Conservation (phyloP, 176 grass and related monocot genomes). For the Alopecurus myosuroides region DNA sequence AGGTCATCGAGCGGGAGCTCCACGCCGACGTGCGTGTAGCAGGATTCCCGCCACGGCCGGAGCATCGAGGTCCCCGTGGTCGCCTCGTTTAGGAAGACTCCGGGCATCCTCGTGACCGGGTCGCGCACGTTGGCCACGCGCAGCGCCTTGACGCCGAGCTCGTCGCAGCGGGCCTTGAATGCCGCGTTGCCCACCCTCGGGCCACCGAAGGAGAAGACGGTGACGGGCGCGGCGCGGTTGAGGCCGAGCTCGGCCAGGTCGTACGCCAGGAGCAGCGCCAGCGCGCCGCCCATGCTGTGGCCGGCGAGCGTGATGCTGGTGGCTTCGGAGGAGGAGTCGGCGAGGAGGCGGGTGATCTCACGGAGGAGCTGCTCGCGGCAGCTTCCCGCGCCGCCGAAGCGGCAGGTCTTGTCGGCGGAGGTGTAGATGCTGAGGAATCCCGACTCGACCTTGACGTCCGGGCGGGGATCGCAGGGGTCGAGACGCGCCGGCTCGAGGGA, state of each 20-base stretch:
- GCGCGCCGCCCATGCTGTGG: slow-evolving; percentile 89
- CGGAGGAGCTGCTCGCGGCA: slow-evolving; percentile 85
- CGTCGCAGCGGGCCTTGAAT: slow-evolving; percentile 75
- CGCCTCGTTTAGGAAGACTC: slow-evolving; percentile 72
- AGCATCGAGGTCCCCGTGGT: background rate
- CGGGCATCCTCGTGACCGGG: slow-evolving; percentile 68
- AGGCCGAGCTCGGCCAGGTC: slow-evolving; percentile 72
- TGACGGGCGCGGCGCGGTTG: slow-evolving; percentile 47
- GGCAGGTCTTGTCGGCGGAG: slow-evolving; percentile 59
- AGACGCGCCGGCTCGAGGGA: slow-evolving; percentile 59
- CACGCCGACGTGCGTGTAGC: slow-evolving; percentile 82
- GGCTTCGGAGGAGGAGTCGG: slow-evolving; percentile 8
- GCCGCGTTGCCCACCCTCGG: slow-evolving; percentile 69
- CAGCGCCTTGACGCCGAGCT: slow-evolving; percentile 80
- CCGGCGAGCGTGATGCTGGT: slow-evolving; percentile 71
- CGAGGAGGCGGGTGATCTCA: slow-evolving; percentile 55
- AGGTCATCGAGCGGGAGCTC: slow-evolving; percentile 68
- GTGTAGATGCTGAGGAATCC: slow-evolving; percentile 91
- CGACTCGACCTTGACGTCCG: slow-evolving; percentile 73
- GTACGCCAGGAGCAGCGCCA: slow-evolving; percentile 66
- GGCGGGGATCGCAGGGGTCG: slow-evolving; percentile 50
- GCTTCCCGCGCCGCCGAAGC: slow-evolving; percentile 60
- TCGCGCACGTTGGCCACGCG: slow-evolving; percentile 70
- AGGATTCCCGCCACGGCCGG: slow-evolving; percentile 35
- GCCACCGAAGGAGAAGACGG: slow-evolving; percentile 84